Base-by-base conservation (phyloP, 1,284 basidiomycete genomes). In the Marasmius oreades region DNA sequence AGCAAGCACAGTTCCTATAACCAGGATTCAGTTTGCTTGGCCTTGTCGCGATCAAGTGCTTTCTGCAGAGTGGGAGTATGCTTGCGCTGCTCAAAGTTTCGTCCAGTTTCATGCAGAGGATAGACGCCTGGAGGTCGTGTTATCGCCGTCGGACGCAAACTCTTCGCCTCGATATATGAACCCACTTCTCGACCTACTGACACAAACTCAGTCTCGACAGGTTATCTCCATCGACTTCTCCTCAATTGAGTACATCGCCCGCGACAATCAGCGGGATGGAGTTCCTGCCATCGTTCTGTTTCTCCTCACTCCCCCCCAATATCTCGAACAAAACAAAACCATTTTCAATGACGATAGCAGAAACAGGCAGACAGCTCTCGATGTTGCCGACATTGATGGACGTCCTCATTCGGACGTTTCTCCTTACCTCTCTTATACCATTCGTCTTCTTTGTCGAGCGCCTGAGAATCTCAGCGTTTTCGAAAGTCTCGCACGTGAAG, bases 21-120 rank as follows among this genome's bases (percentile, higher is more conserved):
- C 56, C 5, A 65, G 69, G 2, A 61, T 87, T 23, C 77, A 79
- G 59, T 78, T 85, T 60, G 81, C 82, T 3, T 82, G 81, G 79
- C 71, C 76, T 57, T 84, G 81, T 61, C 72, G 78, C 24, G 81
- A 84, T 63, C 65, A 71, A 12, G 72, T 77, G 0, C 81, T 81
- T 59, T 86, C 84, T 5, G 67, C 80, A 48, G 84, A 86, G 67
- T 81, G 78, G 73, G 80, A 84, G 64, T 66, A 71, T 37, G 48
- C 58, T 18, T 67, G 67, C 26, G 51, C 53, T 31, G 44, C 55
- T 4, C 42, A 53, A 20, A 69, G 70, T 33, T 51, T 48, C 26
- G 62, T 80, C 26, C 58, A 55, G 16, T 80, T 81, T 61, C 26
- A 51, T n/a, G 34, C 54, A 24, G 26, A 50, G n/a, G 28, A 47